Evolutionary conservation across 2,329 filamentous ascomycete genomes (phyloP).

Genomic region (Fusarium sp.): DNA sequence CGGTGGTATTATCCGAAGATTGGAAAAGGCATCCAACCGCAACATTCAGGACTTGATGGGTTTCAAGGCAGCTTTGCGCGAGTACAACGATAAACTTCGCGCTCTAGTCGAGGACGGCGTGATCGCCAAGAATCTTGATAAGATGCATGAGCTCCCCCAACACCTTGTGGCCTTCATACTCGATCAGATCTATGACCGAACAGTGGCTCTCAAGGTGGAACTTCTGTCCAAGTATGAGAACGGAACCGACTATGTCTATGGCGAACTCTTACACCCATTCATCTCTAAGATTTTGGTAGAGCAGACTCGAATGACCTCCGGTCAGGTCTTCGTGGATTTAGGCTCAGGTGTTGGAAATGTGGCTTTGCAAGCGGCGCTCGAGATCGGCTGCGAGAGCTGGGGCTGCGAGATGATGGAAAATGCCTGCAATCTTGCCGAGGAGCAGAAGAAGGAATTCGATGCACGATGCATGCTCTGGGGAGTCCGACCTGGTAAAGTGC

Average conservation of each 20-base stretch:
- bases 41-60: conserved; percentile 73
- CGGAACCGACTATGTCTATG: conserved; percentile 93
- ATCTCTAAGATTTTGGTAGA: conserved; percentile 83
- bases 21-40: conserved; percentile 79
- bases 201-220: conserved; percentile 89
- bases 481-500: conserved; percentile 81
- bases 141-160: conserved; percentile 76
- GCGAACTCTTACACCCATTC: conserved; percentile 89
- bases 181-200: conserved; percentile 89
- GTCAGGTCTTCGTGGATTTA: conserved; percentile 91
- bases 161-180: conserved; percentile 84
- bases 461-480: conserved; percentile 93
- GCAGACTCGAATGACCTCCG: conserved; percentile 81
- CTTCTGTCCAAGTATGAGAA: conserved; percentile 87
- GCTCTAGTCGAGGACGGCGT: conserved; percentile 76
- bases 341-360: conserved; percentile 98
- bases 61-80: conserved; percentile 78
- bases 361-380: conserved; percentile 90
- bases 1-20: conserved; percentile 78
- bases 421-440: conserved; percentile 82
- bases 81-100: conserved; percentile 81
- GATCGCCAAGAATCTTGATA: conserved; percentile 78
- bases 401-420: conserved; percentile 97
- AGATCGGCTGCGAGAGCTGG: conserved; percentile 94
- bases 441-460: conserved; percentile 84